Evolutionary conservation across 192 early-diverging fungal genomes (phyloP), one percentile per base, ranked within the genome.

Genomic region (Gigaspora rosea): DNA sequence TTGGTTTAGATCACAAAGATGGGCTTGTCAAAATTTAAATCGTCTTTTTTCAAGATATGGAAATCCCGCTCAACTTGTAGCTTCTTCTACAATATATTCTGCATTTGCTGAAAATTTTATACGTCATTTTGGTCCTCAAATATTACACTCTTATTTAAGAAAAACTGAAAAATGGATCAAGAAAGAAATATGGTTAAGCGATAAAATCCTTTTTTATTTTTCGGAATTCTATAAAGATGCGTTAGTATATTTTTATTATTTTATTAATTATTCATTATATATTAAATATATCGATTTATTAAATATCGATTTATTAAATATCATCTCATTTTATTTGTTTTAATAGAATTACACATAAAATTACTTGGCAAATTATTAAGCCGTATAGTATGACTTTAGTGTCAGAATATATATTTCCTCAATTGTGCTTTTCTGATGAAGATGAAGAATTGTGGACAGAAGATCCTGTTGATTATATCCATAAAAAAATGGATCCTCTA

Each of bases 1-100:
- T 22, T 94, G 90, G 86, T 95, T 92, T 92, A 96, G 96, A 85
- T 92, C 92, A 68, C 97, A 97, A 81, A 96, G 97, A 79, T 97
- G 97, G 96, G 92, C 96, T 9, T 91, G 92, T 79, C 90, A 88
- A 72, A 94, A 91, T 82, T 84, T 99, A 78, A 95, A 97, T 87
- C 90, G 89, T 22, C 88, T 95, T 11, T 95, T 97, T 73, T 76
- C 66, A 46, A 84, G 85, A 69, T 92, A 91, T 74, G 91, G 93
- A 59, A 94, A 93, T 79, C 91, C 91, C 20, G 85, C 91, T 10
- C 80, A 88, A 32, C 79, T 94, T 58, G 83, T 90, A 13, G 73
- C 80, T 18, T 81, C 85, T 22, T 73, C 84, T 8, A 78, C 78
- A 74, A 75, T 85, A 66, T 89, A 89, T 78, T 80, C 65, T 10